Evolutionary conservation across 176 grass and related monocot genomes (phyloP), one percentile per base, ranked within the genome.

Genomic region (Calamus simplicifolius): DNA sequence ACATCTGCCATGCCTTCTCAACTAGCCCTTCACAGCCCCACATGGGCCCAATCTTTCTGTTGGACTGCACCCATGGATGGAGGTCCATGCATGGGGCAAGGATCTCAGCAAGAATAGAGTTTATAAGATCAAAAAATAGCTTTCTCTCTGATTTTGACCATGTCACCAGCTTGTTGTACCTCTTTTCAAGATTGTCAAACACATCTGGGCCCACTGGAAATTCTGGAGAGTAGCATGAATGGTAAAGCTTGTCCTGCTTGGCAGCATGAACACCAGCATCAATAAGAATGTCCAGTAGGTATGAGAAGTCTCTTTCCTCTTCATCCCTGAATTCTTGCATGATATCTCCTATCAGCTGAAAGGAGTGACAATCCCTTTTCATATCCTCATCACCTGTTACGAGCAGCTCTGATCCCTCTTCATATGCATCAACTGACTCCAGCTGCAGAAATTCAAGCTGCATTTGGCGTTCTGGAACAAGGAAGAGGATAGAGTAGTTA

Each of bases 271-370:
- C 78, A 57, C 90, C 83, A 71, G 86, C 87, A 73, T 27, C 75
- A 61, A 95, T 81, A 6, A 95, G 77, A 25, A 90, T 67, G 57
- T 95, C 86, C 16, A 95, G 68, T 58, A 95, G 53, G 71, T 95
- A 95, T 19, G 74, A 87, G 35, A 84, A 95, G 0, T 95, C 90
- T 61, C 86, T 89, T 71, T 95, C 90, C 73, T 89, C 90, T 73
- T 95, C 79, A 56, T 85, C 73, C 52, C 25, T 78, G 59, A 84
- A 90, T 70, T 86, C 82, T 49, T 61, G 77, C 57, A 56, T 48
- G 56, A 84, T 83, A 35, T 84, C 77, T 63, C 78, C 70, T 59
- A 80, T 73, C 18, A 78, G 48, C 30, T 79, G 70, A 23, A 81
- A 70, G 12, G 62, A 23, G 43, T 90, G 70, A 19, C 51, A 27